Base-by-base conservation (phyloP, 2,329 filamentous ascomycete species). In the Aureobasidium mangrovei region DNA sequence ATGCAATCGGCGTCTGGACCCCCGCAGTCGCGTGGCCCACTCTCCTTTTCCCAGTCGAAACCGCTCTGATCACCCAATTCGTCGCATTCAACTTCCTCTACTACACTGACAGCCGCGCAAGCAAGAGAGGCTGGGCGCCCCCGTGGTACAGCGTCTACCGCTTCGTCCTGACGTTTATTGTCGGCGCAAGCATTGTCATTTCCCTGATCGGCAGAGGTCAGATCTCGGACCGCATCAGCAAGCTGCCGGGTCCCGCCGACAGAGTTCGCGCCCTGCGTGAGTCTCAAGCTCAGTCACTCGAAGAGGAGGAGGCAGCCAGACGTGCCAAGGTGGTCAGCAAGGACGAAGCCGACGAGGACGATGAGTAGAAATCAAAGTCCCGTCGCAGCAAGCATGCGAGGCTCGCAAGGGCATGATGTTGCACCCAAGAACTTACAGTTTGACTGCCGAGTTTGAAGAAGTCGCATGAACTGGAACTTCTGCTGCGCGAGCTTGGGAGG, bases 21-120 rank as follows among this genome's bases (percentile, higher is more conserved):
- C 85, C 91, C 1, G 81, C 86, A 43, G 73, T 93, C 26, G 91
- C 91, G 44, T 96, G 91, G 91, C 90, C 91, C 3, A 95, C 91
- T 8, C 78, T 95, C 33, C 75, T 95, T 46, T 78, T 96, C 71
- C 87, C 90, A 0, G 73, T 88, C 43, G 87, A 95, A 69, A 88
- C 88, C 69, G 91, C 90, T 1, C 75, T 96, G 47, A 94, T 90
- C 53, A 77, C 82, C 3, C 91, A 96, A 67, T 95, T 96, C 73
- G 70, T 85, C 53, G 85, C 88, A 36, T 96, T 96, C 70, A 85
- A 84, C 55, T 83, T 83, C 61, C 79, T 95, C 57, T 96, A 95
- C 76, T 91, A 91, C 67, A 83, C 83, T 57, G 91, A 96, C 66
- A 77, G 85, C 6, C 79, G 83, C 29, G 88, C 88, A 10, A 79